Conservation (phyloP, 164 flowering plant species). For the Protea cynaroides region DNA sequence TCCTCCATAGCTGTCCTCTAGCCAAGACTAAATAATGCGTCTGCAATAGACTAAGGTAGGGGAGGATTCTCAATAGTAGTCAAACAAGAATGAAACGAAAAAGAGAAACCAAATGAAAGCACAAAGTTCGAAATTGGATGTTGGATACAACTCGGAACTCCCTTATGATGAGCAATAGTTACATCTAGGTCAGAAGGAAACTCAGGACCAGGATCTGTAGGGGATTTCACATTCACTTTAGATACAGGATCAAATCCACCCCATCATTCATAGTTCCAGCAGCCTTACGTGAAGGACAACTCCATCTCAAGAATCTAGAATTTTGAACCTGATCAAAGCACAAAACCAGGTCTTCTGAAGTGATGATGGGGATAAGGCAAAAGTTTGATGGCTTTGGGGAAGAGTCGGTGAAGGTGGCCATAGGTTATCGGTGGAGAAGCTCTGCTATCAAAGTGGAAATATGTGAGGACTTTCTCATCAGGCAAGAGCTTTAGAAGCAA, state of each 20-base stretch:
- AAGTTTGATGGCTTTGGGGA: conserved; percentile 76
- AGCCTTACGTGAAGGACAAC: conserved; percentile 92
- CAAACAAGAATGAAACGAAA: too few species aligned
- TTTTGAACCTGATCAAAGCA: conserved; percentile 61
- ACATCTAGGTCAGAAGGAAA: too few species aligned
- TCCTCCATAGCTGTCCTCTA: too few species aligned
- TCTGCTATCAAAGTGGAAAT: conserved; percentile 69
- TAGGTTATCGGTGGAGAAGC: conserved; percentile 42
- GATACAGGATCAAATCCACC: conserved; percentile 89
- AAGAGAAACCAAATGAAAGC: too few species aligned
- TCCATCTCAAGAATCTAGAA: conserved; percentile 82
- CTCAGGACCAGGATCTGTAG: too few species aligned
- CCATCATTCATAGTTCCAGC: conserved; percentile 95
- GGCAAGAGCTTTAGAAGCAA: conserved; percentile 75
- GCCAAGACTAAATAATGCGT: too few species aligned
- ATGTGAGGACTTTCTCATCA: conserved; percentile 81
- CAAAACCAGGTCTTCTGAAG: not conserved
- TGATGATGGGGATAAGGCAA: not conserved
- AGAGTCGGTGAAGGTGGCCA: conserved; percentile 78
- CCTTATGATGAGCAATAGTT: too few species aligned
- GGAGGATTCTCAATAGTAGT: too few species aligned
- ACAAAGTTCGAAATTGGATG: too few species aligned
- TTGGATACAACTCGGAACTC: too few species aligned
- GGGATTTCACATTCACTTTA: conserved; percentile 84
- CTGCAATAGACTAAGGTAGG: too few species aligned